These are phyloP conservation scores for Bolboschoenus planiculmis DNA, from an alignment of 176 grass and related monocot genomes.

Conservation along the genomic window DNA sequence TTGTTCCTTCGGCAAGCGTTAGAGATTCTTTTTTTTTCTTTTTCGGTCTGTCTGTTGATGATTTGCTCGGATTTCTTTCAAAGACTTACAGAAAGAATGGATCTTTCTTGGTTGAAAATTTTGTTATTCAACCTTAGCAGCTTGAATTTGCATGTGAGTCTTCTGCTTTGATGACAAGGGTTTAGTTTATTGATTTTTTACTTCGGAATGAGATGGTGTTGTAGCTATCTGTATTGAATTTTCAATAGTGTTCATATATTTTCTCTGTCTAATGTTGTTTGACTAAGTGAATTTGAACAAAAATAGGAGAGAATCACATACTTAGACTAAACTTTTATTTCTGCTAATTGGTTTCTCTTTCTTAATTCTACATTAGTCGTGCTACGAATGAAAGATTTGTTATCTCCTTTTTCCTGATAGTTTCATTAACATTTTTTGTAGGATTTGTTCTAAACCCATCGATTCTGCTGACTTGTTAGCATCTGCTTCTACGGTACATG, in stretches of 20 bases:
- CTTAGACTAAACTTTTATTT: not conserved
- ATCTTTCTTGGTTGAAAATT: too few species aligned
- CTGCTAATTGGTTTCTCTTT: not conserved
- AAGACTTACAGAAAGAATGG: not conserved
- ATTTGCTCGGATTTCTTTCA: not conserved
- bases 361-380: not conserved
- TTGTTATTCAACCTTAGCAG: not conserved
- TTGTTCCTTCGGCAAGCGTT: not conserved
- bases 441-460: slow-evolving; percentile 44
- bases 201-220: not conserved
- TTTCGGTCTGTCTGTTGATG: not conserved
- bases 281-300: not conserved
- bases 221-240: not conserved
- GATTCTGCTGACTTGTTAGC: slow-evolving; percentile 49
- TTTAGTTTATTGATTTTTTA: not conserved
- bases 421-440: slow-evolving; percentile 20
- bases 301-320: not conserved
- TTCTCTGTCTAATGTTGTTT: not conserved
- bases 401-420: not conserved
- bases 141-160: not conserved
- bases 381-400: not conserved
- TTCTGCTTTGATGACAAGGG: not conserved
- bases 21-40: not conserved
- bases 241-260: not conserved
- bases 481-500: slow-evolving; percentile 40